phyloP scores from a whole-genome alignment of 176 grass and related monocot genomes.

The Carex kokanica region DNA sequence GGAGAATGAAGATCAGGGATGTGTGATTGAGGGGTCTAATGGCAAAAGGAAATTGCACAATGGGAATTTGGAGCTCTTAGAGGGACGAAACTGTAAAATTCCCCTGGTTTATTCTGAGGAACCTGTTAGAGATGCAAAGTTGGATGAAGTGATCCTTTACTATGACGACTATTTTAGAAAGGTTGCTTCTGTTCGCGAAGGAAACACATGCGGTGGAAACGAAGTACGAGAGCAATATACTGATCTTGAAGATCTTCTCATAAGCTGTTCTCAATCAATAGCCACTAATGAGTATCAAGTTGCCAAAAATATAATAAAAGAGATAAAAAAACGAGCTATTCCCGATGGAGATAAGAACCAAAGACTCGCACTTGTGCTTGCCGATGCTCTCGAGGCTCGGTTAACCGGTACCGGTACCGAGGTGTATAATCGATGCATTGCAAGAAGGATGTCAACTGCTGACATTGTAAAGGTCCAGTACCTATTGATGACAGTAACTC shows the following conservation, averaged over 20 bases:
- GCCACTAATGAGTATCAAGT: slow-evolving; percentile 19
- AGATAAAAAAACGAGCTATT: slow-evolving; percentile 22
- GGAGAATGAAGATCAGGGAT: background rate
- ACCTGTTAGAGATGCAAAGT: slow-evolving; percentile 4
- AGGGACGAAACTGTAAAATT: slow-evolving; percentile 28
- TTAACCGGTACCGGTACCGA: slow-evolving; percentile 28
- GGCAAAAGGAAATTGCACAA: background rate
- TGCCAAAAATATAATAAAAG: slow-evolving; percentile 12
- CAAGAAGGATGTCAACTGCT: slow-evolving; percentile 11
- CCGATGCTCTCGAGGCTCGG: slow-evolving; percentile 26
- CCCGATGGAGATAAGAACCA: slow-evolving; percentile 26
- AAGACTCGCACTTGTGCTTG: slow-evolving; percentile 16
- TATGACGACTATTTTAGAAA: slow-evolving; percentile 15
- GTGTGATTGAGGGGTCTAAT: background rate
- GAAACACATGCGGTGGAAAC: background rate
- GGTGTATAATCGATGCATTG: slow-evolving; percentile 6
- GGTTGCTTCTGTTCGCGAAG: slow-evolving; percentile 10
- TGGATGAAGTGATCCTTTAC: slow-evolving; percentile 28
- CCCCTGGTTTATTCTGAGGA: slow-evolving; percentile 11
- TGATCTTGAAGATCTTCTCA: slow-evolving; percentile 12
- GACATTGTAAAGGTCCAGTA: slow-evolving; percentile 27
- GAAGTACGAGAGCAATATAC: background rate
- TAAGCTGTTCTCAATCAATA: slow-evolving; percentile 26
- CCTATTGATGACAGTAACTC: slow-evolving; percentile 14
- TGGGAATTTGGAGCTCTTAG: slow-evolving; percentile 9